Conservation (phyloP, 75 land plant genomes). For the Adiantum capillusveneris region DNA sequence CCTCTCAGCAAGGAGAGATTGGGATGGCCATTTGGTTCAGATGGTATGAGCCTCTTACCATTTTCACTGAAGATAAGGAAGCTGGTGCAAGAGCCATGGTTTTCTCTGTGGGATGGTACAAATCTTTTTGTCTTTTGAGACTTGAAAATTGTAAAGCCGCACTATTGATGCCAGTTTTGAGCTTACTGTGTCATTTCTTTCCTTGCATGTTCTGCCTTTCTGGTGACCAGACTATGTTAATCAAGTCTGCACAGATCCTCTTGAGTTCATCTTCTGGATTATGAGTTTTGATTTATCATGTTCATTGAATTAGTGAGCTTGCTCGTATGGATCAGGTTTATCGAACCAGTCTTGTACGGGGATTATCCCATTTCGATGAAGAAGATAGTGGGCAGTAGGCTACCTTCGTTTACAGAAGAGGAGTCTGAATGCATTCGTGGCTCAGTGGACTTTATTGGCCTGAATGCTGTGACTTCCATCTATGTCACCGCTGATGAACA, state of each 20-base stretch:
- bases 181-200: too few relatives aligned
- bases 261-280: background rate
- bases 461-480: conserved; percentile 33
- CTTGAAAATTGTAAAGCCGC: background rate
- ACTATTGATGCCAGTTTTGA: too few relatives aligned
- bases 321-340: conserved; percentile 32
- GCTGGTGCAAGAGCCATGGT: conserved; percentile 57
- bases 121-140: background rate
- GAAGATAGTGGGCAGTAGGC: conserved; percentile 34
- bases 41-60: conserved; percentile 39
- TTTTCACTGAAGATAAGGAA: conserved; percentile 31
- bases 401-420: conserved; percentile 40
- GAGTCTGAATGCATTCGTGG: conserved; percentile 40
- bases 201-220: too few relatives aligned
- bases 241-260: too few relatives aligned
- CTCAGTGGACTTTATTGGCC: conserved; percentile 56
- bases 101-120: conserved; percentile 60
- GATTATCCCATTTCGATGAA: conserved; percentile 57
- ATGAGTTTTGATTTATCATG: background rate
- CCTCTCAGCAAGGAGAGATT: too few relatives aligned
- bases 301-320: background rate
- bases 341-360: conserved; percentile 50
- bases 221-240: too few relatives aligned
- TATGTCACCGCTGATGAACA: conserved; percentile 19
- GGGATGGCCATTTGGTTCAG: conserved; percentile 25